phyloP scores from a whole-genome alignment of 495 filamentous ascomycete genomes.

The Podospora didyma region DNA sequence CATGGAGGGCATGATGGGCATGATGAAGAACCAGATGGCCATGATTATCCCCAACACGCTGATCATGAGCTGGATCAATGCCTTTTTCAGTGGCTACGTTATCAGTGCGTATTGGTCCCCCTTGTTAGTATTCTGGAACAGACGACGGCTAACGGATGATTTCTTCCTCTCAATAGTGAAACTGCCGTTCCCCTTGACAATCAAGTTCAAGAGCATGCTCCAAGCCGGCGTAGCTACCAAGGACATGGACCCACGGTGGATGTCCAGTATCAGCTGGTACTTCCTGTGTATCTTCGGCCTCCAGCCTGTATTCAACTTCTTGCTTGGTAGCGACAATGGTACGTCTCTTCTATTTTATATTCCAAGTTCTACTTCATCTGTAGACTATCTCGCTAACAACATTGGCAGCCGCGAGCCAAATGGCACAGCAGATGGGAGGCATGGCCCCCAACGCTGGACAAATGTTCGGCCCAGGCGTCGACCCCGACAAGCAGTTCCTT shows the following conservation, averaged over 20 bases:
- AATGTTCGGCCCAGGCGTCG: conserved; percentile 90
- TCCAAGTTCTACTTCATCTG: background rate
- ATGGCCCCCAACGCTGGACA: conserved; percentile 63
- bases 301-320: conserved; percentile 96
- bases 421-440: conserved; percentile 87
- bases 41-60: conserved; percentile 99
- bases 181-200: conserved; percentile 95
- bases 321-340: conserved; percentile 95
- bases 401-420: conserved; percentile 80
- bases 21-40: conserved; percentile 99
- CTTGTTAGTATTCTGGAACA: background rate
- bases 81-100: conserved; percentile 96
- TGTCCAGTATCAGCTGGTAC: conserved; percentile 97
- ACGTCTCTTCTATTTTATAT: conserved; percentile 27
- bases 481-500: conserved; percentile 89
- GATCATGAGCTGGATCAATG: conserved; percentile 99
- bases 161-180: conserved; percentile 73
- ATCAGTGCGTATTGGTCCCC: conserved; percentile 63
- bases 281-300: conserved; percentile 95
- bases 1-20: conserved; percentile 99
- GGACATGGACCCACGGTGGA: conserved; percentile 96
- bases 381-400: conserved; percentile 3
- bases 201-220: conserved; percentile 98
- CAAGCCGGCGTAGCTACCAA: conserved; percentile 93
- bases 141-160: conserved; percentile 8